Conservation (phyloP, 169 alveolate genomes). For the Fabrea salina region DNA sequence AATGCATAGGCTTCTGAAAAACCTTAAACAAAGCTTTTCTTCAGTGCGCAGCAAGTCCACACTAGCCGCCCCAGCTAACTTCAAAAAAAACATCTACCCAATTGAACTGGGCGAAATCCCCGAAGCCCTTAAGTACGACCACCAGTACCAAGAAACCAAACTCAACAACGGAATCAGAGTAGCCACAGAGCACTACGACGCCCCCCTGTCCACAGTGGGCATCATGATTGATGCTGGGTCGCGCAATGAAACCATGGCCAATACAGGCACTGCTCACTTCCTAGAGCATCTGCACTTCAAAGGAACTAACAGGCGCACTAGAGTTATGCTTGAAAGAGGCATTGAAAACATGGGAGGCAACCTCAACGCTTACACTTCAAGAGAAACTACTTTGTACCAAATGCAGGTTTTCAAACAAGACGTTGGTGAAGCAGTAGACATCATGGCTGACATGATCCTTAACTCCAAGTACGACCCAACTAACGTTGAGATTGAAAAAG, state of each 20-base stretch:
- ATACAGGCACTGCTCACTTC: constrained; percentile 97
- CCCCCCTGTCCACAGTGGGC: constrained; percentile 86
- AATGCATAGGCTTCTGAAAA: no score
- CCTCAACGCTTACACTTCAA: constrained; percentile 95
- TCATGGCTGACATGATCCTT: constrained; percentile 89
- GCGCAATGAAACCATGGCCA: constrained; percentile 88
- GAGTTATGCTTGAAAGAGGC: constrained; percentile 91
- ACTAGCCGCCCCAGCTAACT: no score
- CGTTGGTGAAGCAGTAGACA: constrained; percentile 85
- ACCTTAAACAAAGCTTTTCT: no score
- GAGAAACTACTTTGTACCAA: constrained; percentile 95
- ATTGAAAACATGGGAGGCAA: constrained; percentile 96
- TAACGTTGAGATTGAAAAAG: constrained; percentile 89
- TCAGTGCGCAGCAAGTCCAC: no score
- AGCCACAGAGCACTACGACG: constrained; percentile 73
- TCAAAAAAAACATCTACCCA: no score
- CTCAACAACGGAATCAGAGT: constrained; percentile 87
- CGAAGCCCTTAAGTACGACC: constrained; percentile 69
- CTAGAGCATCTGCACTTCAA: constrained; percentile 96
- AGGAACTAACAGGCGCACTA: constrained; percentile 90
- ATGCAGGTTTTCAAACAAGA: constrained; percentile 85
- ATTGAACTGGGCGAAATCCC: constrained; percentile 72
- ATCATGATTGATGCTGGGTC: constrained; percentile 95
- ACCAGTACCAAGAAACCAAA: constrained; percentile 64
- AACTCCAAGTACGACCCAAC: constrained; percentile 85